phyloP scores from a whole-genome alignment of 805 yeast genomes.

The Metschnikowia baotianmanensis region DNA sequence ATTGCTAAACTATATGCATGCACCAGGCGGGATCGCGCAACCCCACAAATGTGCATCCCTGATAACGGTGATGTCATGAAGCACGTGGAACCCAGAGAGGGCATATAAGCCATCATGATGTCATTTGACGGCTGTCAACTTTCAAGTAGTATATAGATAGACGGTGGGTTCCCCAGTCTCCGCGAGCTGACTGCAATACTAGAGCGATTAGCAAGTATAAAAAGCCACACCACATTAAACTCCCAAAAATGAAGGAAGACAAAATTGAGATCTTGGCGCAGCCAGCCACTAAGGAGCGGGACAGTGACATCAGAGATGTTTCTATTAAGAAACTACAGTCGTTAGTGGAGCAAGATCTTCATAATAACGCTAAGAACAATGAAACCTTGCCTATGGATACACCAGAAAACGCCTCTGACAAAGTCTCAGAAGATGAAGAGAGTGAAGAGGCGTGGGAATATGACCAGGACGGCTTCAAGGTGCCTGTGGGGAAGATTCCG shows the following conservation, averaged over 20 bases:
- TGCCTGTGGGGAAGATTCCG: slow-evolving; percentile 39
- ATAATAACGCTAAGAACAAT: neutral
- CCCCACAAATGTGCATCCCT: neutral
- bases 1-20: no score
- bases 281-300: slow-evolving; percentile 15
- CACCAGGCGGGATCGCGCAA: no score
- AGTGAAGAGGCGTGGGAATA: slow-evolving; percentile 7
- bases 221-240: no score
- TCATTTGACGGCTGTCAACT: slow-evolving; percentile 3
- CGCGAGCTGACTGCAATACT: neutral
- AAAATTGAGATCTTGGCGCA: slow-evolving; percentile 30
- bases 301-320: slow-evolving; percentile 13
- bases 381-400: neutral
- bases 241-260: slow-evolving; percentile 6
- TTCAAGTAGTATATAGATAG: neutral
- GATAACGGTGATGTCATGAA: slow-evolving; percentile 2
- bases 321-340: slow-evolving; percentile 27
- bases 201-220: no score
- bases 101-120: slow-evolving; percentile 9
- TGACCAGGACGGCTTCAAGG: slow-evolving; percentile 36
- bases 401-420: neutral
- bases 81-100: slow-evolving; percentile 5
- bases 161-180: neutral
- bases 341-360: slow-evolving; percentile 24
- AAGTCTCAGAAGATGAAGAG: neutral